Conservation (phyloP, 1,139 yeast species). For the Candida sp. region DNA sequence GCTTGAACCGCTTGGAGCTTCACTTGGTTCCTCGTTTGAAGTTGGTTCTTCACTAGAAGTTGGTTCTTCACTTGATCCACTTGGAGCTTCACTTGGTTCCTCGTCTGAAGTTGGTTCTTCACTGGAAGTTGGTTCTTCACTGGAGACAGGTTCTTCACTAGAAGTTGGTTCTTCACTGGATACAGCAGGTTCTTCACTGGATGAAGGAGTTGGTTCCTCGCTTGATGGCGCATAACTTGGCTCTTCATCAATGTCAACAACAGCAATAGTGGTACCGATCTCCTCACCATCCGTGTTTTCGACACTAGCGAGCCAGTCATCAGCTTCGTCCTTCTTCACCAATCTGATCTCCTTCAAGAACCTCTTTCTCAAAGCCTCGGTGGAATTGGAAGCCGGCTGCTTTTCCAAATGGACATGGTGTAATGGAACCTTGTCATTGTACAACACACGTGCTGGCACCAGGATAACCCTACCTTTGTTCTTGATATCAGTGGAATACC, state of each 20-base stretch:
- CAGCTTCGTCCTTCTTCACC: conserved; percentile 28
- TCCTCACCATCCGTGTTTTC: conserved; percentile 31
- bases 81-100: background rate
- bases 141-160: no score
- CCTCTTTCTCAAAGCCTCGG: conserved; percentile 46
- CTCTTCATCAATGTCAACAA: conserved; percentile 19
- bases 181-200: background rate
- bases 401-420: conserved; percentile 32
- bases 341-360: conserved; percentile 19
- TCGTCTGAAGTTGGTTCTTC: background rate
- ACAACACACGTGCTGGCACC: conserved; percentile 35
- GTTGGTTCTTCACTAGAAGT: no score
- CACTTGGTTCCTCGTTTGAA: no score
- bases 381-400: conserved; percentile 39
- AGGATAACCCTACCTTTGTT: conserved; percentile 35
- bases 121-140: no score
- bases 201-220: conserved; percentile 8
- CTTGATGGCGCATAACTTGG: background rate
- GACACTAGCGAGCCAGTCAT: conserved; percentile 30
- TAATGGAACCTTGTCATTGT: conserved; percentile 24
- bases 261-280: conserved; percentile 19
- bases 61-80: no score
- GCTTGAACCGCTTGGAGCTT: background rate
- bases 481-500: conserved; percentile 37
- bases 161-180: background rate